Base-by-base conservation (phyloP, 805 yeast genomes). In the Cyberlindnera mrakii region DNA sequence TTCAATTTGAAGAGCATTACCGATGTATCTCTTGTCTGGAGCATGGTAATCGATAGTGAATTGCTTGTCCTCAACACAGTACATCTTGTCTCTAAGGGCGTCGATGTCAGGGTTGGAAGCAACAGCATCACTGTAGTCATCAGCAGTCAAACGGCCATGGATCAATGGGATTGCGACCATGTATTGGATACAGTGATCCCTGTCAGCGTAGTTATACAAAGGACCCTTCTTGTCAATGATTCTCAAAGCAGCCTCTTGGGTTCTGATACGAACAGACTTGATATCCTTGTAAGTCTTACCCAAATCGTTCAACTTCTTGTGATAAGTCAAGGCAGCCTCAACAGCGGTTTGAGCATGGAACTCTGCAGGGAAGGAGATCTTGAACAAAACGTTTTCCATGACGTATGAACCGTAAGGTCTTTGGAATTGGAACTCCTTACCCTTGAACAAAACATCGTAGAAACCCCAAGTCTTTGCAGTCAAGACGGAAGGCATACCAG, bases 331-430 rank as follows among this genome's bases (percentile, higher is more conserved):
- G 29, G 82, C 75, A 18, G 78, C 78, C 55, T 77, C 83, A 30
- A 69, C 82, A 9, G 82, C 82, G 30, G 82, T 77, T 60, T 77
- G 83, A 9, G 82, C 80, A 56, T 77, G 83, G 60, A 77, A 78
- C 57, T 77, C 83, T 31, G 83, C 83, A 14, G 82, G 82, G 67
- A 70, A 77, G 1, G 81, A 76, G 51, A 78, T 77, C 62, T 77
- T 77, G 63, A 77, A 78, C 37, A 77, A 57, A 19, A 77, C 75
- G 53, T 77, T 77, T 59, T 77, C 82, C 83, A 77, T 78, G 14
- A 77, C 82, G 53, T 77, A 77, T 3, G 77, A 70, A 33, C 76
- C 79, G 50, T 66, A 76, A 17, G 63, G 65, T 48, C 80, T 67
- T 59, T 77, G 81, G 62, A 78, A 75, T 55, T 65, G 59, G 62